Evolutionary conservation across 345 rosid genomes (phyloP), one percentile per base, ranked within the genome.

Genomic region (Eucalyptus regnans): DNA sequence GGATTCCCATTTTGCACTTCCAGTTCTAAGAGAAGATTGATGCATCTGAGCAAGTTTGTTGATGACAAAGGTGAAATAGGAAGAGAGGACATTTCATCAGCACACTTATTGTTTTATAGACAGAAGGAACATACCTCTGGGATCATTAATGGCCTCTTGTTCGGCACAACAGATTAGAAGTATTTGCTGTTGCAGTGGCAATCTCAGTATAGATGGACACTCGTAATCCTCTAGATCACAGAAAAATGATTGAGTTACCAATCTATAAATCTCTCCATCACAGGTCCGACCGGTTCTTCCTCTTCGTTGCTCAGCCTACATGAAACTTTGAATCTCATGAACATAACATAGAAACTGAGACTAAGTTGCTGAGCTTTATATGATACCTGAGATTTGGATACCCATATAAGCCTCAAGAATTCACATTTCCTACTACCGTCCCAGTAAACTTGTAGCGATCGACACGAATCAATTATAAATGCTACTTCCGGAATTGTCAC

Each of bases 241-340:
- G 93, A 94, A 97, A 92, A 96, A 96, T 86, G 97, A 93, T 89
- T 93, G 90, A 22, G 99, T 94, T 86, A 97, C 97, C 94, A 97
- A 94, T 89, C 98, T 95, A 92, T 96, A 97, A 86, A 96, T 93
- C 92, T 96, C 95, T 90, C 99, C 99, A 91, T 97, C 96, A 91
- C 99, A 97, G 60, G 99, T 97, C 91, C 98, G 93, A 86, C 99
- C 99, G 50, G 99, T 97, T 93, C 99, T 95, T 90, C 99, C 99
- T 91, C 92, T 91, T 51, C 99, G 97, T 89, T 95, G 99, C 90
- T 97, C 94, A 91, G 99, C 99, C 99, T 97, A 92, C 88, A 64
- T 89, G 48, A 22, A 76, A 62, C 68, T 83, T 87, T 88, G 64
- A n/a, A 85, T 84, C 86, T 86, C 37, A 37, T 48, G 86, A 85